Base-by-base conservation (phyloP, 2,329 filamentous ascomycete species). In the Colletotrichum acutatum region DNA sequence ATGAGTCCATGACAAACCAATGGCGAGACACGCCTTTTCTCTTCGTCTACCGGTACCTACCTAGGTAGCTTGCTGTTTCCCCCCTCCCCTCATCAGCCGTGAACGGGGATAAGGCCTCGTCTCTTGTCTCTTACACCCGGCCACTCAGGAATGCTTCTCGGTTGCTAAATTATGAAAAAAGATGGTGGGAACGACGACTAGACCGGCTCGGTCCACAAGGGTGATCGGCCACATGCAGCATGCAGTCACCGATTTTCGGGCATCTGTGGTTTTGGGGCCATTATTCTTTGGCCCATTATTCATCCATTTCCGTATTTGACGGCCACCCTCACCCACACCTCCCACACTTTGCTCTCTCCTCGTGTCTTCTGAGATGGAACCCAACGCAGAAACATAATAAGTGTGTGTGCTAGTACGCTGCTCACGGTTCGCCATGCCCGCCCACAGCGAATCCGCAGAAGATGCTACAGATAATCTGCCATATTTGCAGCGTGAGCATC, bases 241-340 rank as follows among this genome's bases (percentile, higher is more conserved):
- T 71, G 71, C 56, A 61, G 54, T 66, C 60, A 57, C 71, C 68
- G 68, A 67, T 72, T 64, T 62, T 72, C 66, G 70, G 70, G 24
- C 59, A 57, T 42, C 54, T 54, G n/a, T 7, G 52, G 7, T 22
- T 49, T 32, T 68, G 22, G 42, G 42, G 42, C 42, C 42, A n/a
- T 24, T 28, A 9, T 9, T 24, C 37, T 30, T 68, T 49, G 49
- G 60, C 54, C 19, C 62, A 74, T 72, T 59, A 67, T 67, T 71
- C 61, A 72, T 72, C 70, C 54, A 70, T 49, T 28, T 26, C 34
- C 66, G 32, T 70, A 62, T 57, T 72, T 70, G 68, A 72, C 49
- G 54, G 32, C n/a, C 32, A 34, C 22, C 30, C 61, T 49, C 32
- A 46, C 42, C 42, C 42, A 46, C 42, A 46, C 19, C 8, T 46